These are phyloP conservation scores for Nyctanthes arbortristis DNA, from an alignment of 257 asterid genomes.

Conservation along the genomic window DNA sequence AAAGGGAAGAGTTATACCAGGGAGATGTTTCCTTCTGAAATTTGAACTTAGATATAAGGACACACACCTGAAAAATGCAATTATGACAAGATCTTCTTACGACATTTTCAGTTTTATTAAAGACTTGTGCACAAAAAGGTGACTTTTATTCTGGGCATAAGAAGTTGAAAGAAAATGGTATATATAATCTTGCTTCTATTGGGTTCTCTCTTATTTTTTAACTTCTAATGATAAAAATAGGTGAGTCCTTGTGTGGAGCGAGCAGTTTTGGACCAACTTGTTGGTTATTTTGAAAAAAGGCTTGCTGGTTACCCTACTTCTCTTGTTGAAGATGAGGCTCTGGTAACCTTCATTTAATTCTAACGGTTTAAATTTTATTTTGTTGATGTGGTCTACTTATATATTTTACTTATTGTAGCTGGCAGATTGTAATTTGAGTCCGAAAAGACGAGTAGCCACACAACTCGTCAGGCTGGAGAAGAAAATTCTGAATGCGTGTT, in stretches of 20 bases:
- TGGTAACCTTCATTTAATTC: constrained; percentile 48
- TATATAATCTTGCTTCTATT: constrained; percentile 6
- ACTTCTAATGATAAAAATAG: constrained; percentile 39
- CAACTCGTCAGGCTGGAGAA: constrained; percentile 86
- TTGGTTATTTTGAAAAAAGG: constrained; percentile 65
- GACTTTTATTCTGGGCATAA: neutral
- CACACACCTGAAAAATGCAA: neutral
- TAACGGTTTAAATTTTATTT: neutral
- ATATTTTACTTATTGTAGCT: constrained; percentile 45
- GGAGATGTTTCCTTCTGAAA: neutral
- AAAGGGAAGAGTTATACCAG: neutral
- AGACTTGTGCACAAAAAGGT: neutral
- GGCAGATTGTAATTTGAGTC: constrained; percentile 66
- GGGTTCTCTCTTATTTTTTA: constrained; percentile 15
- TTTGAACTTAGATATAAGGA: neutral
- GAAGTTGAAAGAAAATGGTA: neutral
- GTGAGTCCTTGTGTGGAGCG: constrained; percentile 93
- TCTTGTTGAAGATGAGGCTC: constrained; percentile 73
- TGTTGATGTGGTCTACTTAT: constrained; percentile 21
- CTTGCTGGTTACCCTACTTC: constrained; percentile 84
- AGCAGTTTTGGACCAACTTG: constrained; percentile 92
- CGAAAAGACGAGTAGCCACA: constrained; percentile 84
- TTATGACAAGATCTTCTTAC: neutral
- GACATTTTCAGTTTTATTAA: neutral
- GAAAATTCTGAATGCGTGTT: constrained; percentile 74